These are phyloP conservation scores for Omphalotus guepiniiformis DNA, from an alignment of 768 basidiomycete species.

Conservation along the genomic window DNA sequence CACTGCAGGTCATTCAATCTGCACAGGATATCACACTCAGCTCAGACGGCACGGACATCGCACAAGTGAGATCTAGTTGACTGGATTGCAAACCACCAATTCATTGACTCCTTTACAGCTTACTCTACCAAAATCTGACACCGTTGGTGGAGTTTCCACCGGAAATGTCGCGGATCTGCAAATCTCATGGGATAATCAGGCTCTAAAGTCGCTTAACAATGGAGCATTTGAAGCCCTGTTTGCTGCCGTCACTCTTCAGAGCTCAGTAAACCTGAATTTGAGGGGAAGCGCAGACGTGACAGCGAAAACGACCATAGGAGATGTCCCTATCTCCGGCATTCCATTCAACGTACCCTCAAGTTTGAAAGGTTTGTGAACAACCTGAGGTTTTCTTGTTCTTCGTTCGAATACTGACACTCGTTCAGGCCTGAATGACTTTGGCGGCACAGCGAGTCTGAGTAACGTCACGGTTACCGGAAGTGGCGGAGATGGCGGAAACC, in stretches of 20 bases:
- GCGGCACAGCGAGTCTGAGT: constrained; percentile 43
- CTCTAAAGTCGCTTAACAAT: constrained; percentile 52
- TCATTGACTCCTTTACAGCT: constrained; percentile 31
- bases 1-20: constrained; percentile 56
- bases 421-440: constrained; percentile 58
- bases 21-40: constrained; percentile 51
- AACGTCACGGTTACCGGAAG: constrained; percentile 62
- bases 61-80: constrained; percentile 37
- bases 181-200: constrained; percentile 52
- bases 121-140: constrained; percentile 41
- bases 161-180: constrained; percentile 60
- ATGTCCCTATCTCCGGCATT: constrained; percentile 62
- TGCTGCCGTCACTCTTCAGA: constrained; percentile 50
- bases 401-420: background rate
- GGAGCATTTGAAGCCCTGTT: constrained; percentile 54
- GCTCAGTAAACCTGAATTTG: constrained; percentile 41
- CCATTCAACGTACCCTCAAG: constrained; percentile 56
- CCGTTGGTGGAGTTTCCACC: constrained; percentile 61
- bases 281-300: constrained; percentile 55
- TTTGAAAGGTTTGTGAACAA: constrained; percentile 39
- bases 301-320: constrained; percentile 58
- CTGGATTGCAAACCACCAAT: background rate
- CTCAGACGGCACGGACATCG: constrained; percentile 44
- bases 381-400: background rate
- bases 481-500: constrained; percentile 55